Percentiles rank a stretch among this genome's conserved stretches.
phyloP scores from a whole-genome alignment of 208 protist species.

The Acanthamoeba pearcei region DNA sequence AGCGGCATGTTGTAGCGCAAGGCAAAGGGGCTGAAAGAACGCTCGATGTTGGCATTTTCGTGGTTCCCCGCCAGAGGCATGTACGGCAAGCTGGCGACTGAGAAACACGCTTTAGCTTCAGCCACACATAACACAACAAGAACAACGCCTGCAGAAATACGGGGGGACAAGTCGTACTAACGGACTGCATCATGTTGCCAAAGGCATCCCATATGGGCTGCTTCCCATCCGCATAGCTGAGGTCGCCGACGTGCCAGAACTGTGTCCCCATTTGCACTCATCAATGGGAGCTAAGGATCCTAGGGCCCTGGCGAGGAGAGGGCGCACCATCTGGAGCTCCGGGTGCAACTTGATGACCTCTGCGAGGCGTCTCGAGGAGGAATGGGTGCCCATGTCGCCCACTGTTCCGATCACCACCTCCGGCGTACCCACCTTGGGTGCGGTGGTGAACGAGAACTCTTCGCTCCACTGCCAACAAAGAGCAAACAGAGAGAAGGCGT shows the following conservation, averaged over 20 bases:
- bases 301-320: background rate
- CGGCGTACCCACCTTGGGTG: background rate
- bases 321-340: background rate
- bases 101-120: background rate
- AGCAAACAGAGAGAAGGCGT: background rate
- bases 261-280: background rate
- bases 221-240: constrained; percentile 5
- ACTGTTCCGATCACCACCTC: background rate
- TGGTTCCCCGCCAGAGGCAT: background rate
- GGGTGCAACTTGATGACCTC: background rate
- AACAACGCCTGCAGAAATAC: background rate
- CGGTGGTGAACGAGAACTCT: constrained; percentile 10
- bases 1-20: constrained; percentile 31
- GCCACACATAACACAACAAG: no score
- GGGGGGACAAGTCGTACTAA: background rate
- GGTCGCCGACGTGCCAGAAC: constrained; percentile 37
- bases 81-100: background rate
- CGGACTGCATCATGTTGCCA: background rate
- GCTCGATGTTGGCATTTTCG: background rate
- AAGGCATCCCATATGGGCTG: background rate
- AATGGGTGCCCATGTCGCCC: background rate
- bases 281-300: background rate
- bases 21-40: background rate
- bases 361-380: background rate
- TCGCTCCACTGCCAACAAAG: background rate